phyloP scores from a whole-genome alignment of 2,329 filamentous ascomycete species.

The Ascosphaera aggregata region DNA sequence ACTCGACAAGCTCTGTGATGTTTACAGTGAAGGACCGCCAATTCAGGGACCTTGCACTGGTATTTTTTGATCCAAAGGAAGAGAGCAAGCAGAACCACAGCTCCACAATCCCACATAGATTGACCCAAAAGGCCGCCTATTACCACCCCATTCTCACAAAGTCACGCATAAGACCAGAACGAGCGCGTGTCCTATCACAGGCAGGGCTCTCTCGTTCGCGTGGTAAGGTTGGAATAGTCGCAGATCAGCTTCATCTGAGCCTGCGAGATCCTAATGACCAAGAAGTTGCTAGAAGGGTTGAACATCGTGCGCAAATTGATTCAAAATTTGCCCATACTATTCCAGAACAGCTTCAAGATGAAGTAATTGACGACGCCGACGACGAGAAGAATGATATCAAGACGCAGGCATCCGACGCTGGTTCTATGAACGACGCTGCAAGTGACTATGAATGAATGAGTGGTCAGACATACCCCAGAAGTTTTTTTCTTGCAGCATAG shows the following conservation, averaged over 20 bases:
- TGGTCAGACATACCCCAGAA: no score
- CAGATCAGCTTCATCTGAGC: slow-evolving; percentile 26
- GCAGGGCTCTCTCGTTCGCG: slow-evolving; percentile 17
- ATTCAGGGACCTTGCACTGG: slow-evolving; percentile 33
- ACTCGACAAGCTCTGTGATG: slow-evolving; percentile 30
- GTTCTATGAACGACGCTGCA: slow-evolving; percentile 6
- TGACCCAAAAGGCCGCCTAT: slow-evolving; percentile 31
- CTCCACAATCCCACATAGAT: slow-evolving; percentile 2
- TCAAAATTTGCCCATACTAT: slow-evolving; percentile 17
- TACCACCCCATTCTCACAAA: slow-evolving; percentile 37
- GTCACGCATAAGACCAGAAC: slow-evolving; percentile 29
- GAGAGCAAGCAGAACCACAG: slow-evolving; percentile 6
- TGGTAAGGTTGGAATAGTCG: no score
- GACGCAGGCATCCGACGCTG: no score
- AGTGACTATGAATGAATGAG: slow-evolving; percentile 4
- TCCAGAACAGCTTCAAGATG: no score
- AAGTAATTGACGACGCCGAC: no score
- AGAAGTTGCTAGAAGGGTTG: slow-evolving; percentile 24
- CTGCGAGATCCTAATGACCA: slow-evolving; percentile 27
- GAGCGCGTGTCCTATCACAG: slow-evolving; percentile 20
- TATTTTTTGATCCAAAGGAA: slow-evolving; percentile 28
- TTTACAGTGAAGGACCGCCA: slow-evolving; percentile 27
- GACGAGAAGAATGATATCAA: slow-evolving; percentile 8
- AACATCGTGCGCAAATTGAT: slow-evolving; percentile 23
- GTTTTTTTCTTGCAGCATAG: no score